Percentiles rank a stretch among this genome's conserved stretches.
Conservation (phyloP, 106 monocot genomes). For the Amphibolis antarctica region DNA sequence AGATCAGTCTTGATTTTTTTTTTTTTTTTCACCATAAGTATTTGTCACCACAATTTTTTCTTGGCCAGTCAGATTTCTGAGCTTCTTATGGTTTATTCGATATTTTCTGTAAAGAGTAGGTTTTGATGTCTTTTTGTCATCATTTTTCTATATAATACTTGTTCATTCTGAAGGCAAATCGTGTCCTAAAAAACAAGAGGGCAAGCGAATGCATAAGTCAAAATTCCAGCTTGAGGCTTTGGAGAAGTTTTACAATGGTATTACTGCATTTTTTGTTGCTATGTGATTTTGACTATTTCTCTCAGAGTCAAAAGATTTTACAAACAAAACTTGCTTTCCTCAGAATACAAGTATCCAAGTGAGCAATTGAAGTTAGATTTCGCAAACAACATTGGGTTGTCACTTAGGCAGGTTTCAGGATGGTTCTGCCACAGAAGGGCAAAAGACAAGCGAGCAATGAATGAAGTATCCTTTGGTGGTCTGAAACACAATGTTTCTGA, state of each 20-base stretch:
- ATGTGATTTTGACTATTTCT: background rate
- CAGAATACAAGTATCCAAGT: conserved; percentile 36
- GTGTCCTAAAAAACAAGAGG: conserved; percentile 8
- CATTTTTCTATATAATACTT: too few species aligned
- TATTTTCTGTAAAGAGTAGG: too few species aligned
- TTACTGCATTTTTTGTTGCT: background rate
- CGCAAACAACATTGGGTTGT: conserved; percentile 22
- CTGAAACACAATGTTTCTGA: conserved; percentile 21
- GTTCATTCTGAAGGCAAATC: conserved; percentile 6
- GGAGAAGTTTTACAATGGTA: conserved; percentile 37
- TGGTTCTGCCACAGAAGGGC: conserved; percentile 44
- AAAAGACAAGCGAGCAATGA: conserved; percentile 29
- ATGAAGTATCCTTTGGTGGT: conserved; percentile 12
- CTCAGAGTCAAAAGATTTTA: background rate
- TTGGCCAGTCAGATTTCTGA: too few species aligned
- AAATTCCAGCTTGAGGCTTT: conserved; percentile 29
- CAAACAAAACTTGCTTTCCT: conserved; percentile 2
- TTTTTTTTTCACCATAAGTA: too few species aligned
- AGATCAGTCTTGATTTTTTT: too few species aligned
- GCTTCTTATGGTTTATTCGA: too few species aligned
- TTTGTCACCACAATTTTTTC: too few species aligned
- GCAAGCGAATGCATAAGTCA: conserved; percentile 25
- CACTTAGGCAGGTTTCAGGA: conserved; percentile 35
- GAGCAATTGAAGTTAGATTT: conserved; percentile 30
- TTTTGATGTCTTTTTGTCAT: too few species aligned